Evolutionary conservation across 2,329 filamentous ascomycete genomes (phyloP).

Genomic region (Lizonia empirigonia): DNA sequence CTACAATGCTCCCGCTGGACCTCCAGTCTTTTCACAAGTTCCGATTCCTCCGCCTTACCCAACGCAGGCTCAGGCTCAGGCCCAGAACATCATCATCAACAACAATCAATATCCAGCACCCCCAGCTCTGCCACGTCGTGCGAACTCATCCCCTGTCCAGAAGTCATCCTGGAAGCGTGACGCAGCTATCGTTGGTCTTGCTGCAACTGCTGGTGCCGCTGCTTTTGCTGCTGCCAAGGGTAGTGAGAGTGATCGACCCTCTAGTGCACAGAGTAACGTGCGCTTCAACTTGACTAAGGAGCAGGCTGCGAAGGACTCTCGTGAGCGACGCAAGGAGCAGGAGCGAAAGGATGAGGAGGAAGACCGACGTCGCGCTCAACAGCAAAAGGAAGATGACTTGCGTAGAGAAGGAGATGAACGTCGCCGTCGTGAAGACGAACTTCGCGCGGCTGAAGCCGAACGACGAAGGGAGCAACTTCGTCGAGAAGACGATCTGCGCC

Average conservation of each 20-base stretch:
- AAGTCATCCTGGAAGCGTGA: conserved; percentile 49
- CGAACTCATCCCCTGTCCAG: conserved; percentile 55
- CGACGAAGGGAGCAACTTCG: conserved; percentile 29
- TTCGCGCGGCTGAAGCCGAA: conserved; percentile 24
- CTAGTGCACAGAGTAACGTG: conserved; percentile 53
- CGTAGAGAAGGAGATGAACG: conserved; percentile 25
- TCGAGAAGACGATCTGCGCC: conserved; percentile 28
- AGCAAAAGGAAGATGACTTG: conserved; percentile 25
- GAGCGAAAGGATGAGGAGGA: conserved; percentile 36
- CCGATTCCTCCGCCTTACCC: conserved; percentile 29
- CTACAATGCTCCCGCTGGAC: conserved; percentile 50
- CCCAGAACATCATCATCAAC: conserved; percentile 28
- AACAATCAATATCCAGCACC: conserved; percentile 22
- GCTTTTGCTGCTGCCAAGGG: conserved; percentile 43
- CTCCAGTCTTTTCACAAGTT: conserved; percentile 48
- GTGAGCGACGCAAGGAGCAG: conserved; percentile 39
- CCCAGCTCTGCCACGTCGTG: conserved; percentile 45
- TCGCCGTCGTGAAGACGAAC: conserved; percentile 18
- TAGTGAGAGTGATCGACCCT: conserved; percentile 26
- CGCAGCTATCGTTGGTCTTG: conserved; percentile 51
- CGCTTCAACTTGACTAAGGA: conserved; percentile 64
- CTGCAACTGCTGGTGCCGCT: conserved; percentile 51
- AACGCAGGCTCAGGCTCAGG: conserved; percentile 23
- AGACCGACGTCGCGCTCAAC: conserved; percentile 31
- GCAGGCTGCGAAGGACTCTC: conserved; percentile 57